Evolutionary conservation across 805 yeast species (phyloP).

Genomic region (Candida loeiensis): DNA sequence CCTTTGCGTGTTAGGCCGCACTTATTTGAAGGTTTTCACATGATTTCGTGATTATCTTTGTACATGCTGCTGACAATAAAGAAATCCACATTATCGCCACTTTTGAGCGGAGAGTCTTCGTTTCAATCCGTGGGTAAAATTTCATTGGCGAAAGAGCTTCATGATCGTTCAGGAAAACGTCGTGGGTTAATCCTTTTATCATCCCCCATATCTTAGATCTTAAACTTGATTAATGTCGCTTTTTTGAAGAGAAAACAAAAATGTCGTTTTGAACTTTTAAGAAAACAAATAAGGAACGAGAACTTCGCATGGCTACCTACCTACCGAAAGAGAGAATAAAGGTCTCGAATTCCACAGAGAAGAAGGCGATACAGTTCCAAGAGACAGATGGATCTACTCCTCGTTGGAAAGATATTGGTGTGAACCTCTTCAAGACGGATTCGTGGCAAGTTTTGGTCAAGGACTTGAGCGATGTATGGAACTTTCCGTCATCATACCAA

Average conservation of each 20-base stretch:
- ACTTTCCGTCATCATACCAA: slow-evolving; percentile 43
- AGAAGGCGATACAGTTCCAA: not conserved
- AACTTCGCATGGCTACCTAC: not conserved
- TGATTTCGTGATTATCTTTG: too few relatives aligned
- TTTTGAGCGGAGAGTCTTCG: too few relatives aligned
- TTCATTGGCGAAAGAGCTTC: too few relatives aligned
- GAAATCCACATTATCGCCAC: too few relatives aligned
- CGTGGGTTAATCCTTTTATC: too few relatives aligned
- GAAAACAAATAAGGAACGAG: slow-evolving; percentile 4
- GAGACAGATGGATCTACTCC: not conserved
- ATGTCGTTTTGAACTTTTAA: not conserved
- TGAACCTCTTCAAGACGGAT: slow-evolving; percentile 11
- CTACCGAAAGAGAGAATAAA: slow-evolving; percentile 1
- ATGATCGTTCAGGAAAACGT: too few relatives aligned
- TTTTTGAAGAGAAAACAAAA: not conserved
- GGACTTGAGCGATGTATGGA: slow-evolving; percentile 33
- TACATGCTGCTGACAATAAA: too few relatives aligned
- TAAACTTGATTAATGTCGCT: not conserved
- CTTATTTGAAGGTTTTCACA: too few relatives aligned
- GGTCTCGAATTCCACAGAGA: not conserved
- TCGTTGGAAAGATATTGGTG: slow-evolving; percentile 8
- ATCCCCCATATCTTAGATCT: too few relatives aligned
- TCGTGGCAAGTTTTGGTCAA: slow-evolving; percentile 25
- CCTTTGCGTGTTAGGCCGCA: too few relatives aligned
- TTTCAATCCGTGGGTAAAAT: too few relatives aligned